Evolutionary conservation across 202 grass and related monocot species (phyloP), one percentile per base, ranked within the genome.

Genomic region (Panicum hallii): DNA sequence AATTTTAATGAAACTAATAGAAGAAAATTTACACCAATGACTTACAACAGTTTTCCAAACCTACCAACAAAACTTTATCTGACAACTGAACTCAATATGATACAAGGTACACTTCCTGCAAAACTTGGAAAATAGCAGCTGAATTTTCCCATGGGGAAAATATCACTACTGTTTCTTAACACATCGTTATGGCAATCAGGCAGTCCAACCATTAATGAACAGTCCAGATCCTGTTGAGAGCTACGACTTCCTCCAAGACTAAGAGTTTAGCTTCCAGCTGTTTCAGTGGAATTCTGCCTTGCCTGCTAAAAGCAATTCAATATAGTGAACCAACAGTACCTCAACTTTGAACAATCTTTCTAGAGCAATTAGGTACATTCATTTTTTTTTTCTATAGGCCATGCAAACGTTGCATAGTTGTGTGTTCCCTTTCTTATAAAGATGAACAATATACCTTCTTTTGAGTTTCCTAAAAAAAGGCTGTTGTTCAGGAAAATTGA

Each of bases 221-320:
- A 70, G 46, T 79, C 42, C 64, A 89, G 73, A 89, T 75, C 85
- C 84, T 61, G 67, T 67, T 68, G 52, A 57, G 9, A 75, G 63
- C 5, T 5, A 57, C 2, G 17, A 58, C 69, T 53, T 87, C 72
- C 55, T 64, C 49, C 19, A 62, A 43, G 45, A 70, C 46, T 54
- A 40, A 81, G 54, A 81, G 54, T 79, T 82, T 82, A 85, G 46
- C 78, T 69, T 79, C 87, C 85, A 85, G 74, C 1, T 62, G 46
- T 85, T 87, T 90, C 85, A 47, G 67, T 63, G 17, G 78, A 63
- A 75, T 85, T 90, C 28, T 72, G 74, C 47, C 74, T 90, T 71
- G 78, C 88, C 91, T 93, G 91, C 62, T 79, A 85, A 84, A 86
- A 79, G 12, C 52, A 88, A 66, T 67, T 79, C 22, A 75, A 85